Conservation (phyloP, 495 filamentous ascomycete genomes). For the Aspergillus hancockii region DNA sequence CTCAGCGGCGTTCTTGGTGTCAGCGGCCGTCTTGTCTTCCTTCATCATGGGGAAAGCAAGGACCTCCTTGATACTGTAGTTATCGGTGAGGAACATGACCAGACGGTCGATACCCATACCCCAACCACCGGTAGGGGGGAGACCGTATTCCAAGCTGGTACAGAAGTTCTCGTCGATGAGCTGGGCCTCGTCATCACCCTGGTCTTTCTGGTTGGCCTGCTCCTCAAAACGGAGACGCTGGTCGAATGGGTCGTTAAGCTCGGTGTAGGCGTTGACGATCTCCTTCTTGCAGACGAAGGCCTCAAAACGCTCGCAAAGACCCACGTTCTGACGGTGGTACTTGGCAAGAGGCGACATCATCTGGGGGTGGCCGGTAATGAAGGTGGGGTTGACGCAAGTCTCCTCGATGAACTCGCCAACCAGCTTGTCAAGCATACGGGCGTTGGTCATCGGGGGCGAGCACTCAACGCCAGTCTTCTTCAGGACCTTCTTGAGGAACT, state of each 20-base stretch:
- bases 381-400: slow-evolving; percentile 91
- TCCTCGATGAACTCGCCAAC: slow-evolving; percentile 96
- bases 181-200: slow-evolving; percentile 97
- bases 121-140: slow-evolving; percentile 95
- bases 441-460: slow-evolving; percentile 85
- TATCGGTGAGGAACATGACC: slow-evolving; percentile 96
- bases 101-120: slow-evolving; percentile 96
- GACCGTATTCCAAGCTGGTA: slow-evolving; percentile 77
- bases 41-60: slow-evolving; percentile 90
- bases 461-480: slow-evolving; percentile 92
- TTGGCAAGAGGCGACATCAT: slow-evolving; percentile 99
- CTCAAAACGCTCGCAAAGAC: slow-evolving; percentile 95
- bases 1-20: slow-evolving; percentile 63
- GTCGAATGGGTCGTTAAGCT: slow-evolving; percentile 96
- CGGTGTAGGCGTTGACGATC: slow-evolving; percentile 94
- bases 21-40: slow-evolving; percentile 55
- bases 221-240: slow-evolving; percentile 94
- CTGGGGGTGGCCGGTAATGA: slow-evolving; percentile 91
- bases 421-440: slow-evolving; percentile 97
- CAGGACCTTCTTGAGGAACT: slow-evolving; percentile 79
- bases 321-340: slow-evolving; percentile 77
- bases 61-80: slow-evolving; percentile 95
- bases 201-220: slow-evolving; percentile 91
- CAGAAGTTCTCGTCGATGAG: slow-evolving; percentile 94
- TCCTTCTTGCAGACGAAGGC: slow-evolving; percentile 98